A percentile compares a stretch with the other conserved stretches of the same genome.
phyloP scores from a whole-genome alignment of 495 filamentous ascomycete species.

The Aspergillus diversus region DNA sequence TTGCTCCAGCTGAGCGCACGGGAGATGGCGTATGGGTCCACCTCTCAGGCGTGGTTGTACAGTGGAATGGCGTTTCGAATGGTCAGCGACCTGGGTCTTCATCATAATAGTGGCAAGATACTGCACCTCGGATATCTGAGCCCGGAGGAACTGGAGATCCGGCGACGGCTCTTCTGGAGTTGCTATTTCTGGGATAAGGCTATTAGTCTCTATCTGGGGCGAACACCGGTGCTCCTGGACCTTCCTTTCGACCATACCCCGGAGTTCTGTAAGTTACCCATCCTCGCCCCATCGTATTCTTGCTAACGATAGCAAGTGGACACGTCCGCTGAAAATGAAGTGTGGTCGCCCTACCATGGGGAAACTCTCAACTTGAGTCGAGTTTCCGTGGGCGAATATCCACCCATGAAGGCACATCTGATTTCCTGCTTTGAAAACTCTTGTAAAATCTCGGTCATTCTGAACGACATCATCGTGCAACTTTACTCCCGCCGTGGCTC shows the following conservation, averaged over 20 bases:
- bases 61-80: no score
- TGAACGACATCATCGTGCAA: background rate
- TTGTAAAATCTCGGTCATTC: background rate
- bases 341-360: background rate
- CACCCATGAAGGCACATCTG: background rate
- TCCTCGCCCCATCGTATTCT: background rate
- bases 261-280: background rate
- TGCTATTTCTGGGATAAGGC: conserved; percentile 10
- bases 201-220: background rate
- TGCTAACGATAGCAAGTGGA: background rate
- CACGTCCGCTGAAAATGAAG: background rate
- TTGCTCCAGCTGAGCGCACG: no score
- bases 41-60: no score
- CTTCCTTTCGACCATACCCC: background rate
- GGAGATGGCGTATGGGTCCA: no score
- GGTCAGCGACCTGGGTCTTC: no score
- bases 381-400: background rate
- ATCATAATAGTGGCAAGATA: no score
- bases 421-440: background rate
- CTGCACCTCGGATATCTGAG: no score
- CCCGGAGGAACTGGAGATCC: background rate
- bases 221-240: background rate
- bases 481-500: background rate
- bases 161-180: conserved; percentile 6
- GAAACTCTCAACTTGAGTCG: background rate